These are phyloP conservation scores for Fusarium tupiense DNA, from an alignment of 2,329 filamentous ascomycete genomes.

Conservation along the genomic window DNA sequence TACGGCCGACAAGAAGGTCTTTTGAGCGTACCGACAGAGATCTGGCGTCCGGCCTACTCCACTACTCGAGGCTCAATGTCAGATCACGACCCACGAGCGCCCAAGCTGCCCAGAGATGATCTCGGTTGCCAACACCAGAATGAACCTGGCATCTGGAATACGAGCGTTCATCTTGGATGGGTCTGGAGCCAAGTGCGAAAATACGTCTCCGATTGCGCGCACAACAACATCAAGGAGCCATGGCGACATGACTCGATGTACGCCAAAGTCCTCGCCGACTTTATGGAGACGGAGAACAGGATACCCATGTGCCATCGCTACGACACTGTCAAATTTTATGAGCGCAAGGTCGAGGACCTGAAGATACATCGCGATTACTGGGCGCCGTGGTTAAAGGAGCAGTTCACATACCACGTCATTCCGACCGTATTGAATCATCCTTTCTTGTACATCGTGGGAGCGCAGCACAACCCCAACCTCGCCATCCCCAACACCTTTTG, in stretches of 20 bases:
- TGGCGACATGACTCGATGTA: slow-evolving; percentile 64
- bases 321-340: slow-evolving; percentile 62
- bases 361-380: slow-evolving; percentile 58
- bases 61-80: slow-evolving; percentile 35
- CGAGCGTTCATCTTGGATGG: slow-evolving; percentile 60
- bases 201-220: slow-evolving; percentile 60
- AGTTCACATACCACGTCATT: slow-evolving; percentile 64
- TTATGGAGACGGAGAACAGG: slow-evolving; percentile 61
- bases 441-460: slow-evolving; percentile 62
- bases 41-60: slow-evolving; percentile 51
- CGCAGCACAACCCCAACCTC: slow-evolving; percentile 61
- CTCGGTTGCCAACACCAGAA: slow-evolving; percentile 52
- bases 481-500: slow-evolving; percentile 65
- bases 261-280: slow-evolving; percentile 59
- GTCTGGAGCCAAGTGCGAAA: slow-evolving; percentile 59
- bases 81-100: slow-evolving; percentile 48
- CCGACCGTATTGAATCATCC: slow-evolving; percentile 63
- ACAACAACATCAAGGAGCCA: slow-evolving; percentile 58
- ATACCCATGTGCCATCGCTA: slow-evolving; percentile 62
- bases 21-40: slow-evolving; percentile 53
- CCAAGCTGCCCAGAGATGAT: slow-evolving; percentile 56
- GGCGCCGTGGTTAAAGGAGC: slow-evolving; percentile 62
- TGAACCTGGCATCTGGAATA: slow-evolving; percentile 62
- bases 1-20: slow-evolving; percentile 59
- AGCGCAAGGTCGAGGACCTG: slow-evolving; percentile 58